Conservation (phyloP, 2,329 filamentous ascomycete genomes). For the Hortaea werneckii region DNA sequence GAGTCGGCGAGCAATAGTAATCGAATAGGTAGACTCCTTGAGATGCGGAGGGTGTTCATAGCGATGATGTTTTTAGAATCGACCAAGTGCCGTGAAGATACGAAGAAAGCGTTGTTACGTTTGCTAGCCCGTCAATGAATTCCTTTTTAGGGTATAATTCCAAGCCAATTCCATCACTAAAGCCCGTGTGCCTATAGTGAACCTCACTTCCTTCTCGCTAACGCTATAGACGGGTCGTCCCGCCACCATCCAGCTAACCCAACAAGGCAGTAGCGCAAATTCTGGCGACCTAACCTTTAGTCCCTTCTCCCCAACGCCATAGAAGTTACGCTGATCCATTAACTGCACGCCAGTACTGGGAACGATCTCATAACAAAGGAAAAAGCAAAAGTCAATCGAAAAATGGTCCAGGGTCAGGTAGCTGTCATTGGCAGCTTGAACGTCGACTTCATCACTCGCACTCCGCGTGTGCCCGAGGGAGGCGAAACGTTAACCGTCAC, state of each 20-base stretch:
- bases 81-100: too few species aligned
- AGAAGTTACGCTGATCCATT: not conserved
- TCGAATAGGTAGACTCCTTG: too few species aligned
- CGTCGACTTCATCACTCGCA: slow-evolving; percentile 83
- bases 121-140: too few species aligned
- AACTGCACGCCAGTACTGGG: not conserved
- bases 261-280: not conserved
- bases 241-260: not conserved
- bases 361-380: not conserved
- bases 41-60: too few species aligned
- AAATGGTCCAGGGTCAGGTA: slow-evolving; percentile 38
- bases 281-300: not conserved
- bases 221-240: not conserved
- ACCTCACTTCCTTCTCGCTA: not conserved
- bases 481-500: slow-evolving; percentile 81
- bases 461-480: slow-evolving; percentile 67
- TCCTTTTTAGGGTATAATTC: too few species aligned
- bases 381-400: not conserved
- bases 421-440: slow-evolving; percentile 88
- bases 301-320: too few species aligned
- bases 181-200: not conserved
- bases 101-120: too few species aligned
- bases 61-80: too few species aligned
- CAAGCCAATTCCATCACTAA: too few species aligned
- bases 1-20: too few species aligned